Evolutionary conservation across 495 filamentous ascomycete genomes (phyloP).

Genomic region (Delitschia confertaspora): DNA sequence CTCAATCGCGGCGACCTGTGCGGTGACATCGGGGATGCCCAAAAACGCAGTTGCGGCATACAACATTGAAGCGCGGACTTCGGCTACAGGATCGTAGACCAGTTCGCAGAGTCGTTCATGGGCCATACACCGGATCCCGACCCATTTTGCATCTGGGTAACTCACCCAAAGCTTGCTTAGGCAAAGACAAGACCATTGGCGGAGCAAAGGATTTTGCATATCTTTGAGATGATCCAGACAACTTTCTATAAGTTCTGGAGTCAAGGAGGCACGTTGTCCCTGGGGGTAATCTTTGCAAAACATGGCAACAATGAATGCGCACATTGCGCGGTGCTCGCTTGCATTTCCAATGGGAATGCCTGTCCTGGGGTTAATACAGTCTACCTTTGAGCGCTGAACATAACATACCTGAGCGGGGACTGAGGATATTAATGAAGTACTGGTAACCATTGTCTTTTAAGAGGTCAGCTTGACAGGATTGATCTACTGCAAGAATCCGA

Average conservation of each 20-base stretch:
- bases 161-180: conserved; percentile 92
- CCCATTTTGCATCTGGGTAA: conserved; percentile 86
- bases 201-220: conserved; percentile 72
- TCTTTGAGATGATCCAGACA: conserved; percentile 77
- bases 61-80: conserved; percentile 87
- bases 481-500: conserved; percentile 87
- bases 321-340: conserved; percentile 96
- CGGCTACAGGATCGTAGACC: conserved; percentile 81
- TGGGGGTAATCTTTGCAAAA: conserved; percentile 89
- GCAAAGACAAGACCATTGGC: conserved; percentile 95
- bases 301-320: conserved; percentile 93
- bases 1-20: conserved; percentile 83
- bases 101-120: conserved; percentile 69
- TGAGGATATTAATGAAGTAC: conserved; percentile 89
- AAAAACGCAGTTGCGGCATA: conserved; percentile 90
- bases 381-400: too few relatives aligned
- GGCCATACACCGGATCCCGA: conserved; percentile 74
- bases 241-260: conserved; percentile 75
- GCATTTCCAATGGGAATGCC: conserved; percentile 68
- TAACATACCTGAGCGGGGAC: conserved; percentile 57
- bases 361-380: conserved; percentile 3
- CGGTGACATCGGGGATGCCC: conserved; percentile 84
- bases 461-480: conserved; percentile 82
- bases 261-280: conserved; percentile 78
- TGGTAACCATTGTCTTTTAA: conserved; percentile 94